phyloP scores from a whole-genome alignment of 768 basidiomycete genomes.

The Mrakia frigida region DNA sequence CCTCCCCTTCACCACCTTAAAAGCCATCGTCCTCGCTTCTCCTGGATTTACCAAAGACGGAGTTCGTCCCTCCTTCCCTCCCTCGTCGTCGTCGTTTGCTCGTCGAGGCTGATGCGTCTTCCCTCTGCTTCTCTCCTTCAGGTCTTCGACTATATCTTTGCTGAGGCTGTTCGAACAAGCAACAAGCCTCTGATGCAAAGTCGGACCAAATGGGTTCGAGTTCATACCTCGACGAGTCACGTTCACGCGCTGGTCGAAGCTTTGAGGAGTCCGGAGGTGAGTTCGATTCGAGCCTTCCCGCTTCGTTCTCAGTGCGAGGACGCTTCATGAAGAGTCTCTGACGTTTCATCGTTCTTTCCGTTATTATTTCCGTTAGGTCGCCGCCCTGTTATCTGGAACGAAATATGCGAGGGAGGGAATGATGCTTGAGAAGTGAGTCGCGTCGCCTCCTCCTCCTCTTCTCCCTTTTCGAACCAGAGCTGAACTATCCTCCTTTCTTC shows the following conservation, averaged over 20 bases:
- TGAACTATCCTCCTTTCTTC: background rate
- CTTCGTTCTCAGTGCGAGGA: slow-evolving; percentile 30
- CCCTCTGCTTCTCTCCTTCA: slow-evolving; percentile 13
- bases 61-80: slow-evolving; percentile 46
- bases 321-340: no score
- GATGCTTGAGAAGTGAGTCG: slow-evolving; percentile 71
- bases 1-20: slow-evolving; percentile 75
- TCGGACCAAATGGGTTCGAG: slow-evolving; percentile 77
- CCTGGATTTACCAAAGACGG: slow-evolving; percentile 93
- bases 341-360: background rate
- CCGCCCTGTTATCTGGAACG: slow-evolving; percentile 54
- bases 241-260: slow-evolving; percentile 94
- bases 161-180: slow-evolving; percentile 66
- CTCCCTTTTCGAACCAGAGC: background rate
- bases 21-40: slow-evolving; percentile 90
- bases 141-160: slow-evolving; percentile 67
- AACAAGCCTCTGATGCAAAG: slow-evolving; percentile 78
- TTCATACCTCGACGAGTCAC: slow-evolving; percentile 88
- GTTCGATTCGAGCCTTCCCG: background rate
- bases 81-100: no score
- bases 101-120: no score
- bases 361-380: slow-evolving; percentile 2
- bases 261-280: slow-evolving; percentile 85
- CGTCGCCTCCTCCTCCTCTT: slow-evolving; percentile 21
- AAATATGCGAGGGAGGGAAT: slow-evolving; percentile 94